Base-by-base conservation (phyloP, 116 monocot genomes). In the Iris pallida region DNA sequence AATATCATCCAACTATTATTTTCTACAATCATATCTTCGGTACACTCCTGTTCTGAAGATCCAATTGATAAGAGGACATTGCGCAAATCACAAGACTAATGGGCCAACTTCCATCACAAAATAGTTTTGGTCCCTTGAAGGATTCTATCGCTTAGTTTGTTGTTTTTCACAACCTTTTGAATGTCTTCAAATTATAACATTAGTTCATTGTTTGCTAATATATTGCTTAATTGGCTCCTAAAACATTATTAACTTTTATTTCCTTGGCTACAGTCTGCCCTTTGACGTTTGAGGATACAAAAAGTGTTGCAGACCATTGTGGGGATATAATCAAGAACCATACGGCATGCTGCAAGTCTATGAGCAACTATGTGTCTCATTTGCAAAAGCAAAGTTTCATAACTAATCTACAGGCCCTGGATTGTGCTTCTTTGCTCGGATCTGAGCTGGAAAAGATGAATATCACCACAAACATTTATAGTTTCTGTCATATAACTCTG, bases 341-440 rank as follows among this genome's bases (percentile, higher is more conserved):
- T 52, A 82, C 81, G 16, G 17, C 72, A 41, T 94, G 94, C 66
- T 94, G 94, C 68, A 73, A 71, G 65, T 61, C 87, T 55, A 70
- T 94, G 90, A 69, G 73, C 43, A 87, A 63, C 61, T 94, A 94
- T 74, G 82, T 90, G 44, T 73, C 88, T 53, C 90, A 90, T 58
- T 52, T 94, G 76, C 90, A 90, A 70, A 90, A 90, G 64, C 94
- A 94, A 74, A 94, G 94, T 59, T 94, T 94, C 76, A 90, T 94
- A 65, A 94, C 94, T 42, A 94, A 94, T 66, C 70, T 94, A 16
- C 94, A 94, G 83, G 90, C 94, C 11, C 69, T 94, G 59, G 82
- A 88, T 66, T 94, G 94, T 70, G 87, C 88, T 20, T 54, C 82
- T 42, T 74, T 61, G 71, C 79, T 94, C 46, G 90, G 86, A 42